Conservation (phyloP, 2,329 filamentous ascomycete genomes). For the Zasmidium citrigriseum region DNA sequence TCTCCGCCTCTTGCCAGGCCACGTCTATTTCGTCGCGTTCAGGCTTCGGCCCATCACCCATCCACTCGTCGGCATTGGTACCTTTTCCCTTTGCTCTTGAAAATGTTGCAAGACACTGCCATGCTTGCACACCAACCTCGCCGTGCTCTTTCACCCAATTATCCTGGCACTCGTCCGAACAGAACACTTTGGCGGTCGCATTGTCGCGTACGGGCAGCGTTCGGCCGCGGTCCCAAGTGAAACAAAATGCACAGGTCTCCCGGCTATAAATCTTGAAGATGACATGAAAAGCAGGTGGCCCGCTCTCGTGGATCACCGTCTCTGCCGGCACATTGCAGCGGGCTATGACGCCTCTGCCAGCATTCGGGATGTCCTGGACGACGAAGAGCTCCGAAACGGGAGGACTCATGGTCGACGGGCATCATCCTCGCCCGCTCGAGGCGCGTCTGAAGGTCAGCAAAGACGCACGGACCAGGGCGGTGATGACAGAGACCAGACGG, state of each 20-base stretch:
- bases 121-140: constrained; percentile 31
- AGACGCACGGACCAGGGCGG: no score
- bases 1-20: constrained; percentile 25
- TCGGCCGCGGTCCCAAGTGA: constrained; percentile 47
- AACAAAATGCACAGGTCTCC: constrained; percentile 52
- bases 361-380: constrained; percentile 42
- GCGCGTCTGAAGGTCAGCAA: no score
- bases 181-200: constrained; percentile 46
- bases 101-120: constrained; percentile 29
- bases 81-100: constrained; percentile 21
- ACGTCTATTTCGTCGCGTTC: constrained; percentile 19
- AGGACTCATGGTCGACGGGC: constrained; percentile 7
- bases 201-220: constrained; percentile 41
- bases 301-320: constrained; percentile 40
- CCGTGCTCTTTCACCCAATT: constrained; percentile 37
- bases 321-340: constrained; percentile 34
- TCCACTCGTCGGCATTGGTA: constrained; percentile 10
- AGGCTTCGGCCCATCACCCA: constrained; percentile 17
- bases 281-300: constrained; percentile 42
- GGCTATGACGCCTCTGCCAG: constrained; percentile 50
- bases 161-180: constrained; percentile 37
- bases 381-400: constrained; percentile 31
- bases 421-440: background rate
- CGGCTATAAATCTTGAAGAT: constrained; percentile 49
- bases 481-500: no score